Evolutionary conservation across 2,329 filamentous ascomycete species (phyloP).

Genomic region (Xylaria sp.): DNA sequence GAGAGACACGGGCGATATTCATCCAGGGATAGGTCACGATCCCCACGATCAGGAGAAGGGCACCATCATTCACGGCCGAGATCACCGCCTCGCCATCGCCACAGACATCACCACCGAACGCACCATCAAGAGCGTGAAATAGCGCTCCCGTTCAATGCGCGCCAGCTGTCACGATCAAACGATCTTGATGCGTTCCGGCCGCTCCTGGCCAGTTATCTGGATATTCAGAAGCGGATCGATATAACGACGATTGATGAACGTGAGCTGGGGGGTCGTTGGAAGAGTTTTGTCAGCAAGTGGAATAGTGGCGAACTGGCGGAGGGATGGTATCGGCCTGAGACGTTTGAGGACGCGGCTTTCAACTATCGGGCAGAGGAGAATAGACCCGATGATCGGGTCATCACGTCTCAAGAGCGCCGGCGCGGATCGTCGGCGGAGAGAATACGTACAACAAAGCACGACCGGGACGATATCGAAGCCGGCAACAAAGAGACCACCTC

Average conservation of each 20-base stretch:
- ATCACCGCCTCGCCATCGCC: constrained; percentile 10
- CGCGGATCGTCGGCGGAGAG: neutral
- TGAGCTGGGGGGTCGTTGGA: constrained; percentile 83
- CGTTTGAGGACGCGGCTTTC: constrained; percentile 41
- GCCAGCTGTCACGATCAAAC: constrained; percentile 56
- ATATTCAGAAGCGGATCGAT: constrained; percentile 75
- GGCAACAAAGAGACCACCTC: neutral
- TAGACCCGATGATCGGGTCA: neutral
- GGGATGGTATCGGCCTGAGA: constrained; percentile 87
- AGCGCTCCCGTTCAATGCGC: constrained; percentile 60
- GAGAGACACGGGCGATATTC: neutral
- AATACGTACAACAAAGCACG: neutral
- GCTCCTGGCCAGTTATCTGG: constrained; percentile 78
- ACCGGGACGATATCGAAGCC: neutral
- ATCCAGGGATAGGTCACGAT: constrained; percentile 17
- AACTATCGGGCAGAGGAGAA: neutral
- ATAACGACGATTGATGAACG: constrained; percentile 64
- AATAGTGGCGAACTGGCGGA: constrained; percentile 81
- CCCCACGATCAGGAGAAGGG: constrained; percentile 9
- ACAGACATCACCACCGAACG: constrained; percentile 21
- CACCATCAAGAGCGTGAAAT: constrained; percentile 10
- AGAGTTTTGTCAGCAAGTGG: constrained; percentile 89
- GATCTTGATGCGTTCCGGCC: constrained; percentile 63
- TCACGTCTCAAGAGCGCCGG: neutral
- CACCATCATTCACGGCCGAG: constrained; percentile 7